These are phyloP conservation scores for Dothideomycetes sp. DNA, from an alignment of 2,329 filamentous ascomycete species.

Conservation along the genomic window DNA sequence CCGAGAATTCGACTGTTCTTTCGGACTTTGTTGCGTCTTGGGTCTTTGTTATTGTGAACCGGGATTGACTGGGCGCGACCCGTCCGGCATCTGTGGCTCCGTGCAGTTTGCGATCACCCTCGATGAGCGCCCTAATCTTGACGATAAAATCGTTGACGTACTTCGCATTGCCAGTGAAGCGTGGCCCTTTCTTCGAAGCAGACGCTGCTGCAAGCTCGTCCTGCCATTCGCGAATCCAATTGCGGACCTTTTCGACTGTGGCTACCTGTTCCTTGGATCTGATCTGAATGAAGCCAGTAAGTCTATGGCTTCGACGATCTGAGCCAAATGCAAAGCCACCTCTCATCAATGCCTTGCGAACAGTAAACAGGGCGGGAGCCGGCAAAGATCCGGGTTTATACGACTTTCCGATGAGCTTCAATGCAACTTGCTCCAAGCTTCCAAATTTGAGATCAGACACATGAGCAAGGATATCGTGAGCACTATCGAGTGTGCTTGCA, in stretches of 20 bases:
- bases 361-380: constrained; percentile 49
- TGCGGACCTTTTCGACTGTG: constrained; percentile 39
- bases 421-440: constrained; percentile 35
- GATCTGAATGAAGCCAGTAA: constrained; percentile 53
- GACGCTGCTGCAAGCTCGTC: constrained; percentile 29
- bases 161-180: constrained; percentile 8
- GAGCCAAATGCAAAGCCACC: constrained; percentile 52
- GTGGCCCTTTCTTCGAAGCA: neutral
- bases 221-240: constrained; percentile 43
- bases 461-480: constrained; percentile 36
- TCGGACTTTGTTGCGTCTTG: constrained; percentile 15
- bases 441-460: constrained; percentile 33
- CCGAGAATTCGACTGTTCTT: constrained; percentile 31
- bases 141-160: constrained; percentile 28
- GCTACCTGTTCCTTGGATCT: constrained; percentile 43
- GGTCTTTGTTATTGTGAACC: constrained; percentile 13
- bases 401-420: constrained; percentile 26
- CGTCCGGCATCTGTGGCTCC: constrained; percentile 21
- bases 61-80: constrained; percentile 27
- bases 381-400: constrained; percentile 16
- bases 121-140: constrained; percentile 29
- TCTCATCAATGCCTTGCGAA: constrained; percentile 52
- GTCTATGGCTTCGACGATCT: constrained; percentile 37
- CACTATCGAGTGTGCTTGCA: constrained; percentile 36
- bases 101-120: constrained; percentile 26